Base-by-base conservation (phyloP, 2,329 filamentous ascomycete genomes). In the Westerdykella sp. region DNA sequence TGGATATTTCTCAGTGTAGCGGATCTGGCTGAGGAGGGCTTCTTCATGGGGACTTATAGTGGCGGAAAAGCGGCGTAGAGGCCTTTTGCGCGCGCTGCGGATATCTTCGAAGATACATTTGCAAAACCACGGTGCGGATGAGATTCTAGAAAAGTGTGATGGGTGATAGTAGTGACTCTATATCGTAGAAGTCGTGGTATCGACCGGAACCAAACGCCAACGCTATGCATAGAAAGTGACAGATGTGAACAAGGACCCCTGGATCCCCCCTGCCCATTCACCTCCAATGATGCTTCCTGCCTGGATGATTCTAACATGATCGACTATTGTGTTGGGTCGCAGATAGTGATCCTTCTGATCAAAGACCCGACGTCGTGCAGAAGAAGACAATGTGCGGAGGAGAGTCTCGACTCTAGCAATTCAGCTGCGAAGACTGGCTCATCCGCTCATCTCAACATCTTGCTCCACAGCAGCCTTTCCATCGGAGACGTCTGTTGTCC, bases 361-460 rank as follows among this genome's bases (percentile, higher is more conserved):
- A 18, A 18, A 3, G 32, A 3, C 32, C 10, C 15, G 32, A 35
- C 9, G 2, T 2, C 25, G 11, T 28, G 7, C 11, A 9, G 7
- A 9, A 28, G 25, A 28, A 28, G 7, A 28, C 25, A 9, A 12
- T 28, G 7, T 10, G 11, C 11, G 7, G 25, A 12, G 11, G 23
- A 28, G 9, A 28, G 25, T 5, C 11, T 25, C 25, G 9, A 10
- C 25, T 28, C 7, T 28, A 10, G 9, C 25, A 28, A 28, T 3
- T 28, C 23, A 12, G 7, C 2, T 28, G 7, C 25, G 25, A 28
- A 7, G 2, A 2, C 11, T 28, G 25, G 34, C 18, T 66, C 54
- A 65, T 39, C 54, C 60, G 21, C 51, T 52, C 62, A 66, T 63
- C 32, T 65, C 60, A 15, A 62, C 57, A 37, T 66, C 60, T 32